A percentile compares a stretch with the other conserved stretches of the same genome.
phyloP scores from a whole-genome alignment of 2,329 filamentous ascomycete species.

The Colletotrichum liaoningense region DNA sequence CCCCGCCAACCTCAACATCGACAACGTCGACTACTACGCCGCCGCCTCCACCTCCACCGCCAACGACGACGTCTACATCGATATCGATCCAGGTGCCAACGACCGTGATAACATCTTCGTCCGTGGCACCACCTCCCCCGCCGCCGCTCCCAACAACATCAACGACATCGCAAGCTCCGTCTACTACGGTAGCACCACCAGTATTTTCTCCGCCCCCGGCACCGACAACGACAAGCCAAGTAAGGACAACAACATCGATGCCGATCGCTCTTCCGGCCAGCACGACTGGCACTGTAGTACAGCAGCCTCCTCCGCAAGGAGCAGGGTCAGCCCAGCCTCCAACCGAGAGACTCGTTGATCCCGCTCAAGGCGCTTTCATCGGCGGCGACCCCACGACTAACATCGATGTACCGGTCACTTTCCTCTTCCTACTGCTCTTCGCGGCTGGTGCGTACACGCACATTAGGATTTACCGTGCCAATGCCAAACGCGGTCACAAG shows the following conservation, averaged over 20 bases:
- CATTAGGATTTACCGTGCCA: constrained; percentile 42
- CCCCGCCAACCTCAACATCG: background rate
- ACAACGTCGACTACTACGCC: background rate
- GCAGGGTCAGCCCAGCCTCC: background rate
- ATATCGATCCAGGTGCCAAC: background rate
- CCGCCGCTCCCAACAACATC: background rate
- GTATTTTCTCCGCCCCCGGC: background rate
- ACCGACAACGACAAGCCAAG: background rate
- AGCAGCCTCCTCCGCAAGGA: constrained; percentile 6
- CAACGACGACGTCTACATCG: background rate
- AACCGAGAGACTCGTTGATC: constrained; percentile 8
- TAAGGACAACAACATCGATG: background rate
- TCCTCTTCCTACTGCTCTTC: constrained; percentile 42
- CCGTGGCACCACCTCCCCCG: background rate
- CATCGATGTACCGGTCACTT: constrained; percentile 40
- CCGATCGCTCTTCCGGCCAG: constrained; percentile 16
- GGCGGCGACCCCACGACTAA: constrained; percentile 30
- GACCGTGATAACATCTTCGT: background rate
- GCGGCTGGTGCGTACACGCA: constrained; percentile 40
- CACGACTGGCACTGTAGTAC: constrained; percentile 3
- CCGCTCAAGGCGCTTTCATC: constrained; percentile 21
- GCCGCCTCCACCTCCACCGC: constrained; percentile 12
- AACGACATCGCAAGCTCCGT: background rate
- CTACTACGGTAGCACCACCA: background rate
- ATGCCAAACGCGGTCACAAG: constrained; percentile 49